These are phyloP conservation scores for Puccinia novopanici DNA, from an alignment of 1,284 basidiomycete genomes.

Conservation along the genomic window DNA sequence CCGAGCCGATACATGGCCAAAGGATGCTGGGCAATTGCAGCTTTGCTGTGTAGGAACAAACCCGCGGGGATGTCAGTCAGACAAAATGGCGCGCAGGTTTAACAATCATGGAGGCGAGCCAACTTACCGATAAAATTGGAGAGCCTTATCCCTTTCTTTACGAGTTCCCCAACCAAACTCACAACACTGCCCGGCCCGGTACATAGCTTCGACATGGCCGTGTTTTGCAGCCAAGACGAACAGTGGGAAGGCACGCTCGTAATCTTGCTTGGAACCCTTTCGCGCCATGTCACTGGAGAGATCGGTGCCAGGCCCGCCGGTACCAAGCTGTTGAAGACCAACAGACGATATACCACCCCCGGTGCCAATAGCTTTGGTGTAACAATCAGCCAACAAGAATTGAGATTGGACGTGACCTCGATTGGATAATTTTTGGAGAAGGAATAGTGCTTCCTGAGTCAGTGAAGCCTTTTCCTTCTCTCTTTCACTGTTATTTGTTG, in stretches of 20 bases:
- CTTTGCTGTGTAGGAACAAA: conserved; percentile 66
- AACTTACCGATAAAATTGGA: conserved; percentile 75
- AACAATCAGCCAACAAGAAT: conserved; percentile 97
- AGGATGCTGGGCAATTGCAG: conserved; percentile 84
- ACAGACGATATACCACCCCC: conserved; percentile 60
- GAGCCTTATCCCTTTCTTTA: conserved; percentile 83
- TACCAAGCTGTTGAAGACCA: background rate
- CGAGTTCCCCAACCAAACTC: conserved; percentile 99
- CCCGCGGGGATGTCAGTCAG: background rate
- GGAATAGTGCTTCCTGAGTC: conserved; percentile 76
- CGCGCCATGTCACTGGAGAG: background rate
- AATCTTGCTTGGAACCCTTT: conserved; percentile 76
- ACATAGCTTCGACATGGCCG: conserved; percentile 93
- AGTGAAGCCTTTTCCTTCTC: conserved; percentile 75
- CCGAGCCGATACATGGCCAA: conserved; percentile 96
- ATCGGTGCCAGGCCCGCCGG: background rate
- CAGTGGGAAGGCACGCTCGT: conserved; percentile 92
- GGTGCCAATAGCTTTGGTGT: conserved; percentile 85
- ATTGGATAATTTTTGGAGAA: conserved; percentile 88
- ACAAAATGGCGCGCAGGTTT: too few species aligned
- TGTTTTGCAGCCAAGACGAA: conserved; percentile 97
- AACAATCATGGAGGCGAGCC: too few species aligned
- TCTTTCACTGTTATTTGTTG: conserved; percentile 12
- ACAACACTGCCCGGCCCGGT: conserved; percentile 93
- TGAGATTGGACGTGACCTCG: conserved; percentile 90